Percentiles rank a stretch among this genome's conserved stretches.
These are phyloP conservation scores for Chlamydomonas urium DNA, from an alignment of 139 green algal genomes.

Conservation along the genomic window DNA sequence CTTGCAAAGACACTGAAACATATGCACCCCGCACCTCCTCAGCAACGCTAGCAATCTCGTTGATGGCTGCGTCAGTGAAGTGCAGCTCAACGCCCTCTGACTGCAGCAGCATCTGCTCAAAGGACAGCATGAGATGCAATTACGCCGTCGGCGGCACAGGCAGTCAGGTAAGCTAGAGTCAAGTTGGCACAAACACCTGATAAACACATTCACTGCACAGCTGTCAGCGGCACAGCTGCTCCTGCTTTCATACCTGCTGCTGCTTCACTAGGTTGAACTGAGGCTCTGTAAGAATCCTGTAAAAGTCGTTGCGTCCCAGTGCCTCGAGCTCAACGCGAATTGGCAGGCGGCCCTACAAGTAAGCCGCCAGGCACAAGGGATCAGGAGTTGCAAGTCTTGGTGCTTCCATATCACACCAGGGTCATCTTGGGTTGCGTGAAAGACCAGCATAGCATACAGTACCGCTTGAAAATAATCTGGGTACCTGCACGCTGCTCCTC, in stretches of 20 bases:
- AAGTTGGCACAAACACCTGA: too few relatives aligned
- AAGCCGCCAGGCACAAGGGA: conserved; percentile 56
- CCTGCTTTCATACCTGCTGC: conserved; percentile 81
- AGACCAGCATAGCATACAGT: too few relatives aligned
- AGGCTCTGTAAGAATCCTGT: conserved; percentile 82
- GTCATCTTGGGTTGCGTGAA: too few relatives aligned
- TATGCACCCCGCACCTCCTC: conserved; percentile 54
- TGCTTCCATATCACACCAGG: too few relatives aligned
- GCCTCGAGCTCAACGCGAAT: conserved; percentile 94
- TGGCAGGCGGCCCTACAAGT: conserved; percentile 89
- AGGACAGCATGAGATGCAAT: not conserved
- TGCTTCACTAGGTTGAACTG: conserved; percentile 90
- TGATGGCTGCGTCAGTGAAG: conserved; percentile 81
- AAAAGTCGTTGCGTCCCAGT: conserved; percentile 61
- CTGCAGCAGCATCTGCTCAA: conserved; percentile 62
- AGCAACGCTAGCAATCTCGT: conserved; percentile 68
- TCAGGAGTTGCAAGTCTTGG: not conserved
- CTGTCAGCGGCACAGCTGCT: too few relatives aligned
- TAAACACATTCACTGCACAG: too few relatives aligned
- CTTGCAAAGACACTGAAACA: not conserved
- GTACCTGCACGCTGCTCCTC: too few relatives aligned
- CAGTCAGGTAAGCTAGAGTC: too few relatives aligned
- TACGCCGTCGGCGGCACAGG: not conserved
- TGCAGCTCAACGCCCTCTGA: conserved; percentile 86
- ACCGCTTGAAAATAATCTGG: too few relatives aligned